Percentiles rank a stretch among this genome's conserved stretches.
phyloP scores from a whole-genome alignment of 495 filamentous ascomycete genomes.

The Xylaria longipes region DNA sequence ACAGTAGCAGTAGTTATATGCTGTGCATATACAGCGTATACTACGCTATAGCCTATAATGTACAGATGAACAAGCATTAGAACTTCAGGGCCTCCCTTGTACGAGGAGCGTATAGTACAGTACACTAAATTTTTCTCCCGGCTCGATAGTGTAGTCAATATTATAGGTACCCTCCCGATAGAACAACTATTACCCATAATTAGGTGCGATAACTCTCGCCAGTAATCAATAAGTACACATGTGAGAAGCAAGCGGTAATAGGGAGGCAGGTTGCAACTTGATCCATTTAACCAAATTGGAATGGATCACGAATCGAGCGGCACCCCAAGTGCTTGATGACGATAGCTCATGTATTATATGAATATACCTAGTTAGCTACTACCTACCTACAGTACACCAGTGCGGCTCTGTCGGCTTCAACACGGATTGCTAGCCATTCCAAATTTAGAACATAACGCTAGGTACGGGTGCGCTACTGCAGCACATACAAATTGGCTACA shows the following conservation, averaged over 20 bases:
- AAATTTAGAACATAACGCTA: slow-evolving; percentile 19
- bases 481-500: background rate
- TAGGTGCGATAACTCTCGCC: background rate
- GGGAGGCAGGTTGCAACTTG: background rate
- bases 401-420: slow-evolving; percentile 23
- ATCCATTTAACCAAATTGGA: slow-evolving; percentile 12
- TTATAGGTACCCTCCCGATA: slow-evolving; percentile 8
- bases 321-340: background rate
- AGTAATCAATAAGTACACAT: background rate
- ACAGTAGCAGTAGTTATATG: background rate
- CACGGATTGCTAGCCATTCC: slow-evolving; percentile 1
- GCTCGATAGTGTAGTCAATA: background rate
- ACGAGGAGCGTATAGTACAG: background rate
- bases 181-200: slow-evolving; percentile 2
- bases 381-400: background rate
- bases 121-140: background rate
- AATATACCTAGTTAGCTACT: too few species aligned
- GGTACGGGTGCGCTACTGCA: slow-evolving; percentile 11
- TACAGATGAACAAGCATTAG: background rate
- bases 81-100: background rate
- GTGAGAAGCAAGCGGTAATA: background rate
- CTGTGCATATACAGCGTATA: background rate
- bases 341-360: background rate
- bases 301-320: slow-evolving; percentile 1
- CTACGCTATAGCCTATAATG: background rate